Conservation (phyloP, 2,329 filamentous ascomycete species). For the Fusarium metavorans region DNA sequence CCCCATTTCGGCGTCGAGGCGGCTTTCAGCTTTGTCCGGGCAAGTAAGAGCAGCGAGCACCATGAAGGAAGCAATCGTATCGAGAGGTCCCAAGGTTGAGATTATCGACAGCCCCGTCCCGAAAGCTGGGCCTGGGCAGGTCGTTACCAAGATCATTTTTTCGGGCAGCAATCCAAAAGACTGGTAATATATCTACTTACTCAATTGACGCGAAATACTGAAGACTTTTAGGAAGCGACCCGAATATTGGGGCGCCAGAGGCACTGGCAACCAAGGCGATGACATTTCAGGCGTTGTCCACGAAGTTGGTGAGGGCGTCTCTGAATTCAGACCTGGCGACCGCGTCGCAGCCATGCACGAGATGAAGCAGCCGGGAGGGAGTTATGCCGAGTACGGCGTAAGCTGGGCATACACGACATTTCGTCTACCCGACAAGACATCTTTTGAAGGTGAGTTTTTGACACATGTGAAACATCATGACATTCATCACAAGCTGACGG, state of each 20-base stretch:
- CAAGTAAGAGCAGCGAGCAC: conserved; percentile 7
- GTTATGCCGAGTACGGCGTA: conserved; percentile 30
- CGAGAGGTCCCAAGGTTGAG: conserved; percentile 11
- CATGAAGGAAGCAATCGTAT: conserved; percentile 31
- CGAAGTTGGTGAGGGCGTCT: conserved; percentile 16
- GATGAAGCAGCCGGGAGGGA: conserved; percentile 18
- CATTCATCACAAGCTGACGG: background rate
- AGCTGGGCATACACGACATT: conserved; percentile 26
- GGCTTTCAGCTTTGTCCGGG: background rate
- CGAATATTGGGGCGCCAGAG: conserved; percentile 23
- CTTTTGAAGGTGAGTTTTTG: conserved; percentile 6
- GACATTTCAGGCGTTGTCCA: conserved; percentile 18
- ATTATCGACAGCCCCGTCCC: conserved; percentile 15
- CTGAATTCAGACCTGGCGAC: conserved; percentile 26
- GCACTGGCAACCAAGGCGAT: conserved; percentile 22
- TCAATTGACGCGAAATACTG: background rate
- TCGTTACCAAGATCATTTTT: conserved; percentile 19
- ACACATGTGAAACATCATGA: background rate
- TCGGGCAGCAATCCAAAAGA: conserved; percentile 29
- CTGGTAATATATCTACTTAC: conserved; percentile 3
- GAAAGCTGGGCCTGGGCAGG: conserved; percentile 9
- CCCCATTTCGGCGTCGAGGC: background rate
- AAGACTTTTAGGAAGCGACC: conserved; percentile 8
- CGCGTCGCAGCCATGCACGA: conserved; percentile 33
- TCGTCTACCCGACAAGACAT: conserved; percentile 8